Evolutionary conservation across 768 basidiomycete genomes (phyloP).

Genomic region (Paxillus rubicundulus): DNA sequence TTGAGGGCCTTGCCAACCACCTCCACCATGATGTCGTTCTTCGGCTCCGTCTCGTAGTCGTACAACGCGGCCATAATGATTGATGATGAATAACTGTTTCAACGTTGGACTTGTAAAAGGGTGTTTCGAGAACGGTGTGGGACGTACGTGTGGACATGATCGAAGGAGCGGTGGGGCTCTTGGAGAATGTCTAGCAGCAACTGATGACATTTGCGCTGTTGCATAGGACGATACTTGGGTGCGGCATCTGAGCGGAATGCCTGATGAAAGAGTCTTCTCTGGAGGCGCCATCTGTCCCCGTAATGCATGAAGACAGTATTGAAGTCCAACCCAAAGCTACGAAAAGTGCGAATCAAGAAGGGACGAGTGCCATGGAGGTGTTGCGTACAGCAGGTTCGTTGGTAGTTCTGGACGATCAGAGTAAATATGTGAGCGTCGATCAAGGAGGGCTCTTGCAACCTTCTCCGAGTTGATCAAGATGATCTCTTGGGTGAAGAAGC

Average conservation of each 20-base stretch:
- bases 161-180: conserved; percentile 20
- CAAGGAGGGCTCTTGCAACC: conserved; percentile 25
- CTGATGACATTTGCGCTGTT: conserved; percentile 28
- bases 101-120: neutral
- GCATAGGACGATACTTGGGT: conserved; percentile 30
- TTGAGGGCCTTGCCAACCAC: conserved; percentile 27
- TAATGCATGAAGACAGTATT: conserved; percentile 34
- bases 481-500: conserved; percentile 21
- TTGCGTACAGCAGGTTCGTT: conserved; percentile 18
- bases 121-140: neutral
- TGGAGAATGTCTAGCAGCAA: conserved; percentile 29
- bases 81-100: conserved; percentile 24
- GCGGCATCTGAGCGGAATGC: conserved; percentile 29
- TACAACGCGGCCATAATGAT: conserved; percentile 33
- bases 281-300: conserved; percentile 36
- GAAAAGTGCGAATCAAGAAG: neutral
- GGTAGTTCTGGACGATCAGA: conserved; percentile 31
- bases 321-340: conserved; percentile 34
- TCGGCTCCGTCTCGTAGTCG: conserved; percentile 29
- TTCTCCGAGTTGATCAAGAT: conserved; percentile 28
- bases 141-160: conserved; percentile 20
- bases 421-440: conserved; percentile 27
- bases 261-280: conserved; percentile 37
- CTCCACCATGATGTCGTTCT: conserved; percentile 28
- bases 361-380: neutral